phyloP scores from a whole-genome alignment of 139 green algal genomes.

The Chlorella sp. region DNA sequence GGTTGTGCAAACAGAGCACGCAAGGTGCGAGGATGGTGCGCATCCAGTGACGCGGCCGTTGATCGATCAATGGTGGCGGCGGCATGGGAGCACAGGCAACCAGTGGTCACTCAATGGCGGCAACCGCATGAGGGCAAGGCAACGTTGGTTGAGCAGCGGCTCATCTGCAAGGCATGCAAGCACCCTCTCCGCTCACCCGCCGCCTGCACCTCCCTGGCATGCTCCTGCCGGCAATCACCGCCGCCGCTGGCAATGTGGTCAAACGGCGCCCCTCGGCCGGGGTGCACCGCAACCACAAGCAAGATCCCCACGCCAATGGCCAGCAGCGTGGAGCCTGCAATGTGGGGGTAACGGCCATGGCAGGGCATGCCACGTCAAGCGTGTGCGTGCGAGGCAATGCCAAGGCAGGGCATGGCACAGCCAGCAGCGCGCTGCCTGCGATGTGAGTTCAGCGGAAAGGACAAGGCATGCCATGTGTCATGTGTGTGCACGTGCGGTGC shows the following conservation, averaged over 20 bases:
- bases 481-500: too few relatives aligned
- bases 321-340: constrained; percentile 36
- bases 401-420: neutral
- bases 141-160: neutral
- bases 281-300: constrained; percentile 47
- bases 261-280: constrained; percentile 37
- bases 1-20: too few relatives aligned
- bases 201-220: constrained; percentile 10
- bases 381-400: neutral
- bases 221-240: constrained; percentile 1
- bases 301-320: constrained; percentile 55
- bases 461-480: too few relatives aligned
- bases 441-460: too few relatives aligned
- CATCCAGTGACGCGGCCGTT: too few relatives aligned
- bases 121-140: neutral
- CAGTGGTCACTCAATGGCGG: neutral
- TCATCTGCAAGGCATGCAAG: neutral
- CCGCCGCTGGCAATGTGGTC: constrained; percentile 2
- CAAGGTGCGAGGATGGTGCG: neutral
- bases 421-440: too few relatives aligned
- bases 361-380: neutral
- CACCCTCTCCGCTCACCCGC: neutral
- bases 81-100: neutral
- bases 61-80: neutral
- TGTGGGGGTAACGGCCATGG: neutral